These are phyloP conservation scores for Phlyctochytrium planicorne DNA, from an alignment of 192 early-diverging fungal genomes.

Conservation along the genomic window DNA sequence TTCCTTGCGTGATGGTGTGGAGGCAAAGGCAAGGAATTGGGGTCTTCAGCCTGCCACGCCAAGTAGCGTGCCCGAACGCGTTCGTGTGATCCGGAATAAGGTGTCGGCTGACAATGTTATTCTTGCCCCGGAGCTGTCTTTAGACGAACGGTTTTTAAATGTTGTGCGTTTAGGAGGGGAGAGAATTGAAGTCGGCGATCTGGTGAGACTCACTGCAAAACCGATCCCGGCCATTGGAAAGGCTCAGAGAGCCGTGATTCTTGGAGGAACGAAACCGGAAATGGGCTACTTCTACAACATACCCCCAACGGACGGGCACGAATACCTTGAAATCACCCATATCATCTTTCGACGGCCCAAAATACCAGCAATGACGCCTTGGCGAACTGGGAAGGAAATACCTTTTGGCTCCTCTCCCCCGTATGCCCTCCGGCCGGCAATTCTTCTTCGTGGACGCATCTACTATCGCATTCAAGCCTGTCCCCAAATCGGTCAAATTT, in stretches of 20 bases:
- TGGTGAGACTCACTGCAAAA: slow-evolving; percentile 12
- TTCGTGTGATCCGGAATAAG: no score
- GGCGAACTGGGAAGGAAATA: background rate
- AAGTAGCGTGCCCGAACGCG: no score
- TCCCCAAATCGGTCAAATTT: background rate
- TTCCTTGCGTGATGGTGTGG: background rate
- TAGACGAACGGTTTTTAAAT: background rate
- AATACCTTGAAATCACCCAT: slow-evolving; percentile 19
- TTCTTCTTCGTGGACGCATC: slow-evolving; percentile 1
- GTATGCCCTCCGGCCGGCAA: background rate
- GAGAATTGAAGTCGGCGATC: slow-evolving; percentile 16
- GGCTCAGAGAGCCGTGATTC: background rate
- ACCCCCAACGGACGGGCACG: slow-evolving; percentile 17
- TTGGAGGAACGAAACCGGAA: background rate
- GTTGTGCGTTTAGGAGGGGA: slow-evolving; percentile 17
- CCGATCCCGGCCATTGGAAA: background rate
- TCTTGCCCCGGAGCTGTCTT: background rate
- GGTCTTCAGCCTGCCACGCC: slow-evolving; percentile 4
- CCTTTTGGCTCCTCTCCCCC: background rate
- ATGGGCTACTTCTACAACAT: slow-evolving; percentile 6
- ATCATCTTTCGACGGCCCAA: slow-evolving; percentile 14
- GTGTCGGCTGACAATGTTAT: no score
- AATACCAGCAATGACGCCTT: background rate
- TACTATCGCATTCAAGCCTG: slow-evolving; percentile 19
- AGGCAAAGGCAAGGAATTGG: background rate